A percentile compares a stretch with the other conserved stretches of the same genome.
Conservation (phyloP, 805 yeast genomes). For the Teunomyces tritomae region DNA sequence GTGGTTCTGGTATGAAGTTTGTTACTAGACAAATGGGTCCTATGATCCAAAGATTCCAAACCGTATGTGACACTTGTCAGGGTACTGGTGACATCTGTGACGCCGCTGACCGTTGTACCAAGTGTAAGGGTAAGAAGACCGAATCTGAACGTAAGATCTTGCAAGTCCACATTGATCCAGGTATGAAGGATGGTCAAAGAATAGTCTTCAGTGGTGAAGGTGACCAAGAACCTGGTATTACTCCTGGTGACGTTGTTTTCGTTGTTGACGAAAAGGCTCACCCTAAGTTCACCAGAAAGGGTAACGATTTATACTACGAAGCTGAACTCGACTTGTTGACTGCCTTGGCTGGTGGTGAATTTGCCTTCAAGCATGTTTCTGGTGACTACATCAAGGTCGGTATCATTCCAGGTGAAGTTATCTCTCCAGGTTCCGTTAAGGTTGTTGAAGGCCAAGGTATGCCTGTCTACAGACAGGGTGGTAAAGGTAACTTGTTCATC, state of each 20-base stretch:
- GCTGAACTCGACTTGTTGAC: constrained; percentile 89
- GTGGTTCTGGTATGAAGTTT: constrained; percentile 88
- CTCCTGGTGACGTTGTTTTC: constrained; percentile 96
- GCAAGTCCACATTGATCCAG: constrained; percentile 93
- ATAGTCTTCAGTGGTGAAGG: constrained; percentile 93
- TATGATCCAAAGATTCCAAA: constrained; percentile 96
- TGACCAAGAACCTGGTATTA: constrained; percentile 91
- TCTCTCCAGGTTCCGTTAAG: constrained; percentile 78
- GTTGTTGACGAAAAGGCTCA: constrained; percentile 90
- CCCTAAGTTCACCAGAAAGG: constrained; percentile 77
- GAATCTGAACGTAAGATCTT: constrained; percentile 84
- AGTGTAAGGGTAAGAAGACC: constrained; percentile 88
- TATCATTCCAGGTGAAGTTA: constrained; percentile 89
- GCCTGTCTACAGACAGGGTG: constrained; percentile 91
- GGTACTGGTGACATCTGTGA: constrained; percentile 90
- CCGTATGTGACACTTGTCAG: constrained; percentile 86
- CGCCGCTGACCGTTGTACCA: constrained; percentile 82
- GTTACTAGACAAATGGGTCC: constrained; percentile 99
- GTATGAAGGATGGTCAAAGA: constrained; percentile 93
- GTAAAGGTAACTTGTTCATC: constrained; percentile 81
- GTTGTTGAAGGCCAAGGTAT: constrained; percentile 93
- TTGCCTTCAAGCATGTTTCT: constrained; percentile 83
- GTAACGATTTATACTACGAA: constrained; percentile 80
- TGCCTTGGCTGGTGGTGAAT: constrained; percentile 94
- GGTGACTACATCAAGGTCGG: constrained; percentile 86